Evolutionary conservation across 441 rosid genomes (phyloP), one percentile per base, ranked within the genome.

Genomic region (Adansonia grandidieri): DNA sequence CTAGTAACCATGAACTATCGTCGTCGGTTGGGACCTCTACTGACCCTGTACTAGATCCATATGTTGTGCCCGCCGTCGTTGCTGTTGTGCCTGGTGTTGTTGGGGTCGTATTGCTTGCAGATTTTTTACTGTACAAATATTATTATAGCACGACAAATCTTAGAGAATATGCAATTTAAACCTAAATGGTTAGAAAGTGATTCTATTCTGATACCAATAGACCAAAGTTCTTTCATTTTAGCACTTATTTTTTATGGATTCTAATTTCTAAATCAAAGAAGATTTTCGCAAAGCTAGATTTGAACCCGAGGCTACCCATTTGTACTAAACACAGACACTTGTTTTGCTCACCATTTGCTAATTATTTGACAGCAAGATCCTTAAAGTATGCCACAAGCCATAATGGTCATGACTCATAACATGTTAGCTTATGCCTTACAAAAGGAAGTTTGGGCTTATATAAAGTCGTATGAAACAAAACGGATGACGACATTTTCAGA

Each of bases 1-100:
- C 79, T 44, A 88, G 84, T 54, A 82, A 62, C 91, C 92, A 88
- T 19, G 88, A 73, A 76, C 54, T 32, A 77, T 71, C 63, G 20
- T 40, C 83, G 0, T 13, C 63, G 5, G 24, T 28, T 9, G 80
- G 56, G 17, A n/a, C 69, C 15, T 37, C 24, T 7, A 28, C 54
- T 40, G 80, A 37, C 50, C 82, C 80, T 8, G 42, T 17, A 9
- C 9, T 64, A 7, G 72, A 50, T 24, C 61, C 63, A 37, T 47
- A 48, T 15, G 62, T 24, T 19, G 78, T 32, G 48, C 50, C 37
- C 22, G 42, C 5, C 42, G 42, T 37, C 42, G 42, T 4, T 37
- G 42, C 42, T 9, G 62, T 24, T 19, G 78, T 32, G 48, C 62
- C 37, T 9, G 0, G 19, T 56, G 47, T 15, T 0, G 82, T 17